These are phyloP conservation scores for Wallacemonas sp. DNA, from an alignment of 208 protist genomes.

Conservation along the genomic window DNA sequence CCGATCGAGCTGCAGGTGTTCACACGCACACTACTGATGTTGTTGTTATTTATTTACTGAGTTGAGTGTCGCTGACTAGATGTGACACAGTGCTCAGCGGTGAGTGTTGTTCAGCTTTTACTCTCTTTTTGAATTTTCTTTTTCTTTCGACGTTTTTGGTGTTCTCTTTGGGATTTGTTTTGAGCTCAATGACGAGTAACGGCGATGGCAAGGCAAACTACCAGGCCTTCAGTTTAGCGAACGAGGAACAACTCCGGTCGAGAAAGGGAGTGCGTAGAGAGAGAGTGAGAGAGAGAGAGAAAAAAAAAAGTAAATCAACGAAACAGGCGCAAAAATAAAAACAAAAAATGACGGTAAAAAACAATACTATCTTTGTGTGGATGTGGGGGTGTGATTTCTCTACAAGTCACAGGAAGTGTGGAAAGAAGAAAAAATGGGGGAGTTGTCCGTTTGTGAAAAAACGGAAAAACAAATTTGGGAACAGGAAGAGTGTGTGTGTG, in stretches of 20 bases:
- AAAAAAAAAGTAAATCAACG: constrained; percentile 6
- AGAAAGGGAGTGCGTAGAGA: background rate
- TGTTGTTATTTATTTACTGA: background rate
- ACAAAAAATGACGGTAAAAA: constrained; percentile 6
- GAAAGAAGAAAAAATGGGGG: no score
- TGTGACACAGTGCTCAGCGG: background rate
- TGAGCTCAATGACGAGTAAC: background rate
- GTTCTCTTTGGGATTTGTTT: background rate
- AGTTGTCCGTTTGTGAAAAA: no score
- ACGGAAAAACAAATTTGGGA: no score
- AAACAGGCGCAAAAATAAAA: background rate
- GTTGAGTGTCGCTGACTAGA: background rate
- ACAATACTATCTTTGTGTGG: no score
- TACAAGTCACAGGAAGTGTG: no score
- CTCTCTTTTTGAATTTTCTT: background rate
- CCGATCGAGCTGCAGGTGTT: background rate
- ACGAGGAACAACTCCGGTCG: background rate
- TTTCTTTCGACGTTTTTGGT: background rate
- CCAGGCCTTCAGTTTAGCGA: background rate
- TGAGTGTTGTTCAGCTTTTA: background rate
- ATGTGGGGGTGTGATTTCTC: no score
- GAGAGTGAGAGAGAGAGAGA: background rate
- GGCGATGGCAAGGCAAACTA: constrained; percentile 5
- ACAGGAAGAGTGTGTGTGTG: no score
- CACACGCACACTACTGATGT: background rate